Base-by-base conservation (phyloP, 768 basidiomycete genomes). In the Crepidotus variabilis region DNA sequence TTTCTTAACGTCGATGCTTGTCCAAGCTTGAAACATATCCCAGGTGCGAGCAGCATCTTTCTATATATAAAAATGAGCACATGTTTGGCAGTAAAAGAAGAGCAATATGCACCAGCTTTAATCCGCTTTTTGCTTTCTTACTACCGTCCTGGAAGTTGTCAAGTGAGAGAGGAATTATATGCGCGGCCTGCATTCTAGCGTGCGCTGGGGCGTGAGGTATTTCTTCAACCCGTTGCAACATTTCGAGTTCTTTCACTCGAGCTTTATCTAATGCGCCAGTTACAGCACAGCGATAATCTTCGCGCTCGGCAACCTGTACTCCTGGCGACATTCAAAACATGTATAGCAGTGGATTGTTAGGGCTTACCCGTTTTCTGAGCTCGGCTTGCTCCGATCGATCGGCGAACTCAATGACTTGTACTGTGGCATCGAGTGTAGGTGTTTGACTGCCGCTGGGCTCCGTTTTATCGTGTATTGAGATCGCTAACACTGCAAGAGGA, bases 11-110 rank as follows among this genome's bases (percentile, higher is more conserved):
- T 63, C 55, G 24, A 64, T 22, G 21, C 48, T 52, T 21, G 57
- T 62, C 65, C 65, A 64, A 1, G 54, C 18, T 32, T 55, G 53
- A 50, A 66, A 52, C 57, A 64, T 60, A 39, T 62, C 46, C 54
- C 47, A 55, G 0, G 54, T 54, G 20, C 21, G 21, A 46, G n/a
- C 47, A 16, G 54, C 56, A 36, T 48, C 34, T 33, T 20, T 55
- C 61, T 63, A 46, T 52, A 9, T 24, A 39, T n/a, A n/a, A n/a
- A n/a, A n/a, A n/a, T n/a, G n/a, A n/a, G n/a, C n/a, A 45, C 35
- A 8, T 36, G 35, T 36, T 16, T 8, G 35, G 9, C 52, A 58
- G 18, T n/a, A 50, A 56, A 4, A 56, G 35, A 45, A 23, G 14
- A 54, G 52, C 18, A 4, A 28, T 13, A 54, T 21, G 36, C 18